These are phyloP conservation scores for Aureobasidium sp. DNA, from an alignment of 2,329 filamentous ascomycete species.

Conservation along the genomic window DNA sequence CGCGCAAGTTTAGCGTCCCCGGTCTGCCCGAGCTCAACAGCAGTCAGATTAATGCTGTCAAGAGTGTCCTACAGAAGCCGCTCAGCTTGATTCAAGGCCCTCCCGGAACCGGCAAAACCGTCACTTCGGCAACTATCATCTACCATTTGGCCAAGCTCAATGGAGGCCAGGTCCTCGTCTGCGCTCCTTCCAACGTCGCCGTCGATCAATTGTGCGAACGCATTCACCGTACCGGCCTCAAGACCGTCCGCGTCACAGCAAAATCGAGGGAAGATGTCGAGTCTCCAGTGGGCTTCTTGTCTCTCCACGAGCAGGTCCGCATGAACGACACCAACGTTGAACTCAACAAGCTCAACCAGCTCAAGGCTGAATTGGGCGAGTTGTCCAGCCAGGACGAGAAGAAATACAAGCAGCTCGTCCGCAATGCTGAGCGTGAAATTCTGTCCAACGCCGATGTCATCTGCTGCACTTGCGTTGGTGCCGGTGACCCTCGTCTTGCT, in stretches of 20 bases:
- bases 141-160: conserved; percentile 96
- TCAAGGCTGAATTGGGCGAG: conserved; percentile 88
- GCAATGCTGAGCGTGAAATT: conserved; percentile 90
- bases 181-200: conserved; percentile 94
- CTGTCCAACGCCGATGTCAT: conserved; percentile 94
- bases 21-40: conserved; percentile 90
- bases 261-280: conserved; percentile 98
- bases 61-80: conserved; percentile 87
- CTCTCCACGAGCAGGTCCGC: conserved; percentile 92
- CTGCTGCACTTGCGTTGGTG: conserved; percentile 97
- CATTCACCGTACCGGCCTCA: conserved; percentile 87
- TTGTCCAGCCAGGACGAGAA: conserved; percentile 95
- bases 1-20: conserved; percentile 94
- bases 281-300: conserved; percentile 93
- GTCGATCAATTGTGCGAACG: conserved; percentile 98
- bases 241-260: conserved; percentile 95
- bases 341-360: conserved; percentile 81
- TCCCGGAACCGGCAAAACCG: conserved; percentile 95
- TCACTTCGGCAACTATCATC: conserved; percentile 97
- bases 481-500: conserved; percentile 85
- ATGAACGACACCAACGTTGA: conserved; percentile 97
- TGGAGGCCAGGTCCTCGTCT: conserved; percentile 89
- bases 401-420: conserved; percentile 93
- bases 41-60: conserved; percentile 94
- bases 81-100: conserved; percentile 94